These are phyloP conservation scores for Arthrinium puccinioides DNA, from an alignment of 2,329 filamentous ascomycete genomes.

Conservation along the genomic window DNA sequence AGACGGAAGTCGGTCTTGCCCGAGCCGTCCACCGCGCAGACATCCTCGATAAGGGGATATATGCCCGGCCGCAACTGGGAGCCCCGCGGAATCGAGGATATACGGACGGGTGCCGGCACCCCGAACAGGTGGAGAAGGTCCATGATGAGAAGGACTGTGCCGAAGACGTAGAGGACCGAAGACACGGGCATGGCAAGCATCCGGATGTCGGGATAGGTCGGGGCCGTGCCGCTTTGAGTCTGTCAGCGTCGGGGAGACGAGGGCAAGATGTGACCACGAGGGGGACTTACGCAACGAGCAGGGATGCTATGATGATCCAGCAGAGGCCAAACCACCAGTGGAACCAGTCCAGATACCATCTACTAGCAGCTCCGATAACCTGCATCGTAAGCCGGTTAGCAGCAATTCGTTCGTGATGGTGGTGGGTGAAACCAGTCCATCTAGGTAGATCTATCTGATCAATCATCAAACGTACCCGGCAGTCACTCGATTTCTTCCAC, in stretches of 20 bases:
- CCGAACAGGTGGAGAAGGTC: conserved; percentile 37
- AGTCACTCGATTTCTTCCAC: conserved; percentile 42
- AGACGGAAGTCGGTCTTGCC: conserved; percentile 45
- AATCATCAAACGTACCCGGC: conserved; percentile 41
- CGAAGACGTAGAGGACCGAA: conserved; percentile 44
- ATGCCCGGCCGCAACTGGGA: conserved; percentile 43
- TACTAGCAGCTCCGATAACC: conserved; percentile 15
- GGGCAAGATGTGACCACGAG: not conserved
- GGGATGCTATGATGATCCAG: conserved; percentile 49
- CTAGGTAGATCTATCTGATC: no score
- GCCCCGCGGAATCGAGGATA: conserved; percentile 42
- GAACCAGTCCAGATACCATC: conserved; percentile 43
- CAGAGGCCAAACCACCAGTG: conserved; percentile 49
- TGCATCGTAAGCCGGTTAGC: no score
- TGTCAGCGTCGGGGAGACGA: not conserved
- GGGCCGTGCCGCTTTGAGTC: not conserved
- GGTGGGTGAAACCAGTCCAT: no score
- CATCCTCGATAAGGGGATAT: conserved; percentile 46
- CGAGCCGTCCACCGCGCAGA: conserved; percentile 43
- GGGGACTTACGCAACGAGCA: conserved; percentile 36
- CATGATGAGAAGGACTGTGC: conserved; percentile 39
- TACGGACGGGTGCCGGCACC: conserved; percentile 38
- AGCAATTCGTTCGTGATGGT: no score
- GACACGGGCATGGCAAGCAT: conserved; percentile 43
- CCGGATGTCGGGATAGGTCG: conserved; percentile 37